Evolutionary conservation across 192 early-diverging fungal genomes (phyloP).

Genomic region (Backusella sp.): DNA sequence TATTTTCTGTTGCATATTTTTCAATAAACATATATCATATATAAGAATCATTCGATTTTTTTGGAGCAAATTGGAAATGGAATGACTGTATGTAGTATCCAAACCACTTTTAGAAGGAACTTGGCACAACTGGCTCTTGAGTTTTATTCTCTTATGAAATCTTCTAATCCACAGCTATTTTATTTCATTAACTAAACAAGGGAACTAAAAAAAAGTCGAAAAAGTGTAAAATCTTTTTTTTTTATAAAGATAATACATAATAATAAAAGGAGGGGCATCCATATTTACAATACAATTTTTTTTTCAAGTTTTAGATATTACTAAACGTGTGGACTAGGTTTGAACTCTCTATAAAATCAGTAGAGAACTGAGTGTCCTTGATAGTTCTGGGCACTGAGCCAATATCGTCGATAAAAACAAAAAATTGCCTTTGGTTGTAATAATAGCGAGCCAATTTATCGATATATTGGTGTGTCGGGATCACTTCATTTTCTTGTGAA

Average conservation of each 20-base stretch:
- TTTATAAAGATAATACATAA: neutral
- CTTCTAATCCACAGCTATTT: neutral
- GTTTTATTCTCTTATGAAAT: neutral
- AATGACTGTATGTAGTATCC: too few species aligned
- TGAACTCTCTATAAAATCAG: conserved; percentile 9
- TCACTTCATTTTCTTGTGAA: neutral
- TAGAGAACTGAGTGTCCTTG: neutral
- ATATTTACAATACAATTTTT: neutral
- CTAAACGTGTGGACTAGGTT: neutral
- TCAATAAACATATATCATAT: too few species aligned
- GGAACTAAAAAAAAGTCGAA: neutral
- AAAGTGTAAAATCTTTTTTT: neutral
- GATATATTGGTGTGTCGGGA: neutral
- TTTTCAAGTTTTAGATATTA: neutral
- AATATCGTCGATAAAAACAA: conserved; percentile 10
- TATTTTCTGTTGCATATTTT: too few species aligned
- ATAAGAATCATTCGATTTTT: too few species aligned
- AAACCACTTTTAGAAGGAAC: too few species aligned
- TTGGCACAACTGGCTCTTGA: too few species aligned
- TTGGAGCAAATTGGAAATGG: too few species aligned
- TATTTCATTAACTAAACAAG: neutral
- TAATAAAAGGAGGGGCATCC: neutral
- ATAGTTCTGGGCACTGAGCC: neutral
- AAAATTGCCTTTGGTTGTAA: neutral
- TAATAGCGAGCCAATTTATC: neutral